These are phyloP conservation scores for Staphylotrichum longicolle DNA, from an alignment of 495 filamentous ascomycete genomes.

Conservation along the genomic window DNA sequence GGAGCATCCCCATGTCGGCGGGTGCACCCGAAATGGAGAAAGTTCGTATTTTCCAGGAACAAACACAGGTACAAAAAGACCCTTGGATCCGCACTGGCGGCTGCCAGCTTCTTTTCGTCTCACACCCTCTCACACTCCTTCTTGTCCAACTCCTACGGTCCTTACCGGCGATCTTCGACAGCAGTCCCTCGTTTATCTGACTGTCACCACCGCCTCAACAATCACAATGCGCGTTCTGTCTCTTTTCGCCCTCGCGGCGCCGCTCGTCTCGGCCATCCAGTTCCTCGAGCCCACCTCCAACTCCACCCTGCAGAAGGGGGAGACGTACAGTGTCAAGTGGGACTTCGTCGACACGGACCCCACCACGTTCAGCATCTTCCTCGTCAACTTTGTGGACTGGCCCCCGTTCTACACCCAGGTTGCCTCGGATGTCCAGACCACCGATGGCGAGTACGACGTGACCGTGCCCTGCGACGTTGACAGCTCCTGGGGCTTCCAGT, in stretches of 20 bases:
- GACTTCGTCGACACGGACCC: conserved; percentile 49
- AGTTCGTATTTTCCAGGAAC: no score
- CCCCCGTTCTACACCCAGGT: conserved; percentile 45
- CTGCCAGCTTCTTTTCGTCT: no score
- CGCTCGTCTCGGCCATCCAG: conserved; percentile 35
- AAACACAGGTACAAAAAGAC: no score
- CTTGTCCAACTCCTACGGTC: conserved; percentile 9
- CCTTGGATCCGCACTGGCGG: no score
- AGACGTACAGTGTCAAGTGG: conserved; percentile 39
- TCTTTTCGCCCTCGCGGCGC: conserved; percentile 32
- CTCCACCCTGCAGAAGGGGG: conserved; percentile 41
- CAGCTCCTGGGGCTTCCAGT: conserved; percentile 45
- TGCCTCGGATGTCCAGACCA: conserved; percentile 37
- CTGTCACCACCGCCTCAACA: conserved; percentile 9
- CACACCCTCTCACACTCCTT: not conserved
- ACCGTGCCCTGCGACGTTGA: conserved; percentile 44
- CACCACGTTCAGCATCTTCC: conserved; percentile 42
- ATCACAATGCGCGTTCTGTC: conserved; percentile 30
- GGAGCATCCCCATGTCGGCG: no score
- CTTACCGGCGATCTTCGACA: conserved; percentile 8
- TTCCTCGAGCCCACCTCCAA: conserved; percentile 31
- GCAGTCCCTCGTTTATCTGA: conserved; percentile 32
- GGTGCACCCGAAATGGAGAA: no score
- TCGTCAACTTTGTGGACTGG: conserved; percentile 53
- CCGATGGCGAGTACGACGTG: conserved; percentile 34